Base-by-base conservation (phyloP, 2,329 filamentous ascomycete genomes). In the Neocucurbitaria cava region DNA sequence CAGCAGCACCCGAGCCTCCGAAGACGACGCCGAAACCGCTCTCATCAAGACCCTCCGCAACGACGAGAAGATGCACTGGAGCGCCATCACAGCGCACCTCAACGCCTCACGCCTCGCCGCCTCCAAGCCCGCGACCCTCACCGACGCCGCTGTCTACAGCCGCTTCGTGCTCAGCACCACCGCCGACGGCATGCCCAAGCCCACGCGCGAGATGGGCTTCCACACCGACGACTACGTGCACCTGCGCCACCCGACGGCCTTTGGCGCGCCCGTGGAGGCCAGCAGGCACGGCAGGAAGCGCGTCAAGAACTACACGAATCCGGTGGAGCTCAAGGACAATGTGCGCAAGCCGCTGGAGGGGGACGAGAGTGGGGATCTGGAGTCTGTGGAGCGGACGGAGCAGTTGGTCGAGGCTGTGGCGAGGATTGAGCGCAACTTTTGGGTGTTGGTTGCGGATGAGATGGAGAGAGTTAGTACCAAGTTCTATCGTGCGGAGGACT, bases 91-190 rank as follows among this genome's bases (percentile, higher is more conserved):
- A 8, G 45, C 53, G 10, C 30, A 54, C 6, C 61, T 76, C 40
- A 76, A 75, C 53, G 33, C 59, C 7, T 39, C 55, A 35, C 68
- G 71, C 33, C 30, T 46, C 17, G 40, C 52, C 18, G 44, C 35
- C 17, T 63, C 62, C 11, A 59, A 64, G 41, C 36, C 59, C 1
- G 52, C 55, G 2, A 57, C 50, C 24, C 63, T 67, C 44, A 77
- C 73, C 18, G 52, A 61, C 2, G 57, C 68, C 1, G 65, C 70
- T 0, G 69, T 74, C n/a, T 78, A 78, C 59, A 62, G 62, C 8
- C 73, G 74, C 47, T 77, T 72, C 59, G 66, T 75, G 21, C 69
- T 71, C 41, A 72, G 67, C 36, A 59, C 57, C n/a, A n/a, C 0
- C 65, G 68, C 4, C 50, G 54, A 2, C n/a, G n/a, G n/a, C n/a